A percentile compares a stretch with the other conserved stretches of the same genome.
Conservation (phyloP, 2,329 filamentous ascomycete genomes). For the Cordyceps pruinosa region DNA sequence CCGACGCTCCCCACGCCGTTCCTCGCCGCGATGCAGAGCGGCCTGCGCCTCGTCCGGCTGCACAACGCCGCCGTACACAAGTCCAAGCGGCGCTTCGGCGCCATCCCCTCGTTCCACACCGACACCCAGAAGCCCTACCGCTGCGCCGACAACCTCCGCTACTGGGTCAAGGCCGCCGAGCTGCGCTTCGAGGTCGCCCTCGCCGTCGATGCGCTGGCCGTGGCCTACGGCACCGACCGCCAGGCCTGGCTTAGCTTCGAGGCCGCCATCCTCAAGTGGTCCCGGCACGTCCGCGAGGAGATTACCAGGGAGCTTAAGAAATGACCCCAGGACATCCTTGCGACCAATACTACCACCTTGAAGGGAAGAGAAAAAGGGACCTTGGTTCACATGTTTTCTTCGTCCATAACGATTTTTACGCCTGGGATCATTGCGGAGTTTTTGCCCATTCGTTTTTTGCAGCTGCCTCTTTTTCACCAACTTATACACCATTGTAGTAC, state of each 20-base stretch:
- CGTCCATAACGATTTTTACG: slow-evolving; percentile 2
- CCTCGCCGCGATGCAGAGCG: slow-evolving; percentile 66
- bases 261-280: slow-evolving; percentile 76
- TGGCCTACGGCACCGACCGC: slow-evolving; percentile 67
- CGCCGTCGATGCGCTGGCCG: slow-evolving; percentile 74
- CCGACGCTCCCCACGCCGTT: slow-evolving; percentile 63
- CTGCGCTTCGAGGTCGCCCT: slow-evolving; percentile 85
- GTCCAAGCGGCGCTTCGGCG: slow-evolving; percentile 79
- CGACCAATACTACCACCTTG: too few relatives aligned
- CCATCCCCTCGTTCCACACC: slow-evolving; percentile 83
- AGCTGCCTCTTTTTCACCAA: not conserved
- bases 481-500: not conserved
- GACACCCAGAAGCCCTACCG: slow-evolving; percentile 94
- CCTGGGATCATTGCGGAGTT: slow-evolving; percentile 1
- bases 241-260: slow-evolving; percentile 78
- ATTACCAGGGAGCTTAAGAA: slow-evolving; percentile 58
- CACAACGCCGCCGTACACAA: slow-evolving; percentile 86
- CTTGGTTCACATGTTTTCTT: not conserved
- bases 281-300: slow-evolving; percentile 73
- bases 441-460: not conserved
- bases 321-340: too few relatives aligned
- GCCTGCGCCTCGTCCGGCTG: slow-evolving; percentile 72
- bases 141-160: slow-evolving; percentile 85
- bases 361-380: too few relatives aligned
- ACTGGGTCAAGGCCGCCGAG: slow-evolving; percentile 94